Base-by-base conservation (phyloP, 1,139 yeast genomes). In the Blastobotrys apis region DNA sequence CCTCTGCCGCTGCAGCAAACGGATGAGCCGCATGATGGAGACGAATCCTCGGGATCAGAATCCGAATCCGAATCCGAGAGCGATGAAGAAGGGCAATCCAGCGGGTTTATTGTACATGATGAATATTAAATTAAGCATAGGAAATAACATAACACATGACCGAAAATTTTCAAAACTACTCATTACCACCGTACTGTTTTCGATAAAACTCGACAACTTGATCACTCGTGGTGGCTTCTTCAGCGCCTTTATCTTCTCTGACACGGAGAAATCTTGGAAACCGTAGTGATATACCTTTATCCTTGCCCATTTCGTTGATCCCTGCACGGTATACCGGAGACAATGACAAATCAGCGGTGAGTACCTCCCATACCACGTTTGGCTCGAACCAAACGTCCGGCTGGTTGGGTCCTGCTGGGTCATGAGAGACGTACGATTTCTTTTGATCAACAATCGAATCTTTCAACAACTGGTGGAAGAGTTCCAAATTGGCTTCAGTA, bases 361-460 rank as follows among this genome's bases (percentile, higher is more conserved):
- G 73, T 1, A 92, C 95, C 65, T 92, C 99, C 71, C 94, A 90
- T 5, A 92, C 73, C 39, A 73, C 68, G 0, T 83, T 75, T 3
- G 99, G 97, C 57, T 92, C 96, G 59, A 92, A 85, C 98, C 98
- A 92, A 10, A 92, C 92, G 62, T 92, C 97, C 0, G 98, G 97
- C 27, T 81, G 72, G 53, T 74, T 76, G 35, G 64, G 62, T 1
- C 62, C 51, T 4, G 73, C 71, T 3, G 74, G 66, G 59, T 85
- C 95, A 59, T 79, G 87, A 2, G 81, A 73, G 51, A 78, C 79
- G 45, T 83, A 84, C 0, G 85, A 72, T 53, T 82, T 84, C 1
- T 97, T 84, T n/a, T 63, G 67, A 0, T 67, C 59, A 10, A 81
- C 75, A 45, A 81, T 95, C 0, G 92, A 80, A 3, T 86, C 81